phyloP scores from a whole-genome alignment of 768 basidiomycete species.

The Rhizopogon vesiculosus region DNA sequence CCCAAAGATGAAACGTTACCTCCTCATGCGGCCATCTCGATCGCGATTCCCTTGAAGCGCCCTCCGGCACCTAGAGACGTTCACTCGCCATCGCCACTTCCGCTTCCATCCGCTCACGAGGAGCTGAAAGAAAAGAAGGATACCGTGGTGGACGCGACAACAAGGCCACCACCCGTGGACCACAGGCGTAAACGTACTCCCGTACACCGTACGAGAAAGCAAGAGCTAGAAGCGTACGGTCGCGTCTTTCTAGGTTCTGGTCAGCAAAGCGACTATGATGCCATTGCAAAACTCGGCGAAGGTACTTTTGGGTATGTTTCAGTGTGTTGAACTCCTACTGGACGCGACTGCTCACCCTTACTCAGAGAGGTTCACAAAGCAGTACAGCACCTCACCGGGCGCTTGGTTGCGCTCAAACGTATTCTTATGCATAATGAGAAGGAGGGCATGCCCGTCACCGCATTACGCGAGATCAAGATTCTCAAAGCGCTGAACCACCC shows the following conservation, averaged over 20 bases:
- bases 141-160: constrained; percentile 2
- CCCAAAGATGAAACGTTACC: constrained; percentile 32
- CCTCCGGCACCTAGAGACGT: constrained; percentile 41
- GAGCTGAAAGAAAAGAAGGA: constrained; percentile 24
- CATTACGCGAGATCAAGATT: constrained; percentile 95
- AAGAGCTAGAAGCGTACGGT: constrained; percentile 67
- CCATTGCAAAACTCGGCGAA: constrained; percentile 87
- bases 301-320: constrained; percentile 89
- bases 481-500: constrained; percentile 85
- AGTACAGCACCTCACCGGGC: constrained; percentile 54
- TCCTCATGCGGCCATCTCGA: constrained; percentile 35
- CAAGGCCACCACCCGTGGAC: background rate
- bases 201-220: constrained; percentile 49
- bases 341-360: constrained; percentile 5
- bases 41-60: constrained; percentile 36
- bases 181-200: constrained; percentile 35
- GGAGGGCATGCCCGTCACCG: constrained; percentile 96
- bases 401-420: constrained; percentile 82
- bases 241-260: constrained; percentile 67
- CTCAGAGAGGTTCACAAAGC: constrained; percentile 89
- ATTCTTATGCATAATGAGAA: constrained; percentile 96
- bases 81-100: constrained; percentile 41
- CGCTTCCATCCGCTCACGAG: constrained; percentile 24
- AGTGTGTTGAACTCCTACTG: background rate
- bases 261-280: constrained; percentile 68